These are phyloP conservation scores for Odonthalia washingtoniensis DNA, from an alignment of 31 red algal species.

Conservation along the genomic window DNA sequence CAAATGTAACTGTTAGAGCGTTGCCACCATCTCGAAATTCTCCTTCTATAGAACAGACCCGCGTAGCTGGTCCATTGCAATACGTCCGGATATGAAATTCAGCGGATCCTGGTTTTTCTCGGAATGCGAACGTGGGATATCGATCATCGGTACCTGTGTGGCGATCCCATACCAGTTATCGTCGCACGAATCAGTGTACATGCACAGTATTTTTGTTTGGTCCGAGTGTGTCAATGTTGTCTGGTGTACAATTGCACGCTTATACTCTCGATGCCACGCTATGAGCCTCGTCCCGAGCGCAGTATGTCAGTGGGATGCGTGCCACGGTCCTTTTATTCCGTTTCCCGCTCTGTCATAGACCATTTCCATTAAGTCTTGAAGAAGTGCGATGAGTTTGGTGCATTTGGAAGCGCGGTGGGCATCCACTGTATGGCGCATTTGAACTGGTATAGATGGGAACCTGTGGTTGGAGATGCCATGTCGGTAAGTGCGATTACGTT, in stretches of 20 bases:
- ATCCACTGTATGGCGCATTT: not conserved
- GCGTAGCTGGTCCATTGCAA: not conserved
- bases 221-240: slow-evolving; percentile 4
- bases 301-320: slow-evolving; percentile 25
- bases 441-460: not conserved
- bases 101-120: not conserved
- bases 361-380: not conserved
- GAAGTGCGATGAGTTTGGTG: not conserved
- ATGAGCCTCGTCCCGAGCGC: not conserved
- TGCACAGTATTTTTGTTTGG: not conserved
- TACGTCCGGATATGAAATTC: not conserved
- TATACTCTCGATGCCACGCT: not conserved
- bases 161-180: slow-evolving; percentile 25
- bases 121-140: not conserved
- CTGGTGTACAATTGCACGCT: not conserved
- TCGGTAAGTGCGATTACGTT: not conserved
- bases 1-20: not conserved
- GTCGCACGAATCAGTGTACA: slow-evolving; percentile 38
- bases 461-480: not conserved
- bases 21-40: not conserved
- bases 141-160: slow-evolving; percentile 10
- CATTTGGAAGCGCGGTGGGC: not conserved
- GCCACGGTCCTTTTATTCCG: not conserved
- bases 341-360: not conserved
- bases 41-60: not conserved